Percentiles rank a stretch among this genome's conserved stretches.
Conservation (phyloP, 1,284 basidiomycete species). For the Cryptococcus sp. region DNA sequence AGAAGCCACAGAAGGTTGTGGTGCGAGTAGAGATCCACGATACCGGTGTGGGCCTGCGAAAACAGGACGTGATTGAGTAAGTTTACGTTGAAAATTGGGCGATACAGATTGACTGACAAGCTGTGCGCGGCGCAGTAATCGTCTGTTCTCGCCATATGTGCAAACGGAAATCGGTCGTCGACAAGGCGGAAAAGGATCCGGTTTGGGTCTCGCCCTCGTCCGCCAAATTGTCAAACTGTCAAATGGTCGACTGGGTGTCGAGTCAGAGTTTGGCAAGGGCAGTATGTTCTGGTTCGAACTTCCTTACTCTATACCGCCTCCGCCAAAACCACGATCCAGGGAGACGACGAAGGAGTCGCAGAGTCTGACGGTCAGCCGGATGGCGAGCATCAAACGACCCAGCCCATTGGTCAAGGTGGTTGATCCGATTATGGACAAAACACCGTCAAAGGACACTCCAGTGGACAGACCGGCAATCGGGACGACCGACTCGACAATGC, state of each 20-base stretch:
- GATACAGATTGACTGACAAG: neutral
- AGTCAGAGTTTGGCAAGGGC: slow-evolving; percentile 51
- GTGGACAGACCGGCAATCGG: slow-evolving; percentile 24
- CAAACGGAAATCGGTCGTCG: slow-evolving; percentile 64
- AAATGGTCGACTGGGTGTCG: slow-evolving; percentile 71
- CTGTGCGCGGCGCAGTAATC: slow-evolving; percentile 24
- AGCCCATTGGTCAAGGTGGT: slow-evolving; percentile 8
- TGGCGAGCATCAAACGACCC: slow-evolving; percentile 7
- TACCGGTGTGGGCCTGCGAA: slow-evolving; percentile 74
- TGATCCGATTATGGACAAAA: neutral
- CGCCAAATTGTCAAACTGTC: slow-evolving; percentile 83
- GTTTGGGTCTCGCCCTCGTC: slow-evolving; percentile 84
- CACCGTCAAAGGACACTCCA: neutral
- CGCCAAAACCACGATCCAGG: slow-evolving; percentile 20
- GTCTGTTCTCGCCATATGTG: slow-evolving; percentile 52
- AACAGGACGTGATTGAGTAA: slow-evolving; percentile 72
- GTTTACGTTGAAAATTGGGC: slow-evolving; percentile 38
- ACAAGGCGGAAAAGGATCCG: slow-evolving; percentile 85
- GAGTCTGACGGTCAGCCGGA: slow-evolving; percentile 1
- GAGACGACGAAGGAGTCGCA: slow-evolving; percentile 1
- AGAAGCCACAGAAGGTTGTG: slow-evolving; percentile 50
- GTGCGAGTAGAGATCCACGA: slow-evolving; percentile 79
- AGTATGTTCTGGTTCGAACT: slow-evolving; percentile 63
- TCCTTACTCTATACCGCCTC: slow-evolving; percentile 44
- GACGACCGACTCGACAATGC: slow-evolving; percentile 32